Base-by-base conservation (phyloP, 495 filamentous ascomycete species). In the Hypoxylon lienhwacheense region DNA sequence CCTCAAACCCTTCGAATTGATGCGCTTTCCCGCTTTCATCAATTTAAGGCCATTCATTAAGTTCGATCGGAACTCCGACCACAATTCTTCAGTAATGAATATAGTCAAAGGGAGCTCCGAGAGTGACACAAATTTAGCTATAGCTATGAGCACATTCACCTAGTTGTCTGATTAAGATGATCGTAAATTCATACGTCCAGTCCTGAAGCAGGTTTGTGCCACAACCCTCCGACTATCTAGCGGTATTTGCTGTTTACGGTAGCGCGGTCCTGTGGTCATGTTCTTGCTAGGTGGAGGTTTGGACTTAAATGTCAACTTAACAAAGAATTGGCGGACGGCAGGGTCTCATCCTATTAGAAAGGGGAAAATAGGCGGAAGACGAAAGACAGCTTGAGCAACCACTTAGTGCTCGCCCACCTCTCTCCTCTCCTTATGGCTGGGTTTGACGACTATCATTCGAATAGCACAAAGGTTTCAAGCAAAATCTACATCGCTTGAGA, bases 11-110 rank as follows among this genome's bases (percentile, higher is more conserved):
- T 43, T 39, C 31, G 48, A 57, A 19, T 20, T 49, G 29, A 62
- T 53, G 59, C 57, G 39, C 47, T 55, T 62, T 62, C 44, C 59
- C 59, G 59, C 16, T 25, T 37, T 57, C 53, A 47, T 62, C 47
- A 62, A 62, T 57, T 56, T 53, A 47, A 62, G 42, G 44, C 47
- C 20, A 45, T 47, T 54, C 40, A 55, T 51, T 43, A 42, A 51
- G 16, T 47, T 39, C 21, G 17, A 25, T 55, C 57, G 57, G 57
- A 61, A 61, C 46, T 61, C 57, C 57, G 57, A 61, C 41, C 20
- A 41, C 37, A 28, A 5, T 31, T 33, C 34, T 55, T 34, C 34
- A n/a, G 20, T 14, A 55, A 24, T 29, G 47, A 47, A 61, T 55
- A 42, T 47, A 43, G 29, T 55, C 12, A 32, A 43, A 44, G 32